Evolutionary conservation across 192 early-diverging fungal species (phyloP), one percentile per base, ranked within the genome.

Genomic region (Coemansia sp.): DNA sequence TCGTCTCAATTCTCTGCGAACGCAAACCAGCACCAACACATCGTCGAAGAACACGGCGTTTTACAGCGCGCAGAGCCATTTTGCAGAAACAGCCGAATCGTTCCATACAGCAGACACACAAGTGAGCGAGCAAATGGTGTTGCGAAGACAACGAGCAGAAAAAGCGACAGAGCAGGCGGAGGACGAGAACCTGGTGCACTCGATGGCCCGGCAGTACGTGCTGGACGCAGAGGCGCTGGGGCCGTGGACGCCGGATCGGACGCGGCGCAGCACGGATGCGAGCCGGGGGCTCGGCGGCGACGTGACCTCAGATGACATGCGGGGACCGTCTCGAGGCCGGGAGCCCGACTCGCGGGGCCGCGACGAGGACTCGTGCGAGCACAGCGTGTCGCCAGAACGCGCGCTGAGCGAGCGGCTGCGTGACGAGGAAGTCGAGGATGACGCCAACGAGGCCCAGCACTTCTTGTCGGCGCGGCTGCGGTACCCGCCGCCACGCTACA

Each of bases 381-480:
- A 49, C 58, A 44, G 45, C 44, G 16, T 59, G 21, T 50, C 57
- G 0, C 35, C 36, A 12, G 31, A 12, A 23, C 58, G 55, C 3
- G 62, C 55, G 20, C 53, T 73, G 38, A 63, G 59, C 44, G 67
- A 70, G 33, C 51, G 55, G 50, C 36, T 70, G 52, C 61, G 63
- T n/a, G 57, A 65, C 50, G 64, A 70, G 46, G 74, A 78, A 15
- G 67, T 68, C 20, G 74, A 78, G 51, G 74, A 78, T 20, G 74
- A 78, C 19, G 74, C 68, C 9, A 63, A 68, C 53, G 74, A 78
- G 61, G 74, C 74, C 19, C 48, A 56, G 13, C 64, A 60, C 45
- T 78, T 78, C 54, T 57, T 78, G 43, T 58, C 74, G 0, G 48
- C 61, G 31, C 68, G 68, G 0, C 50, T 57, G 41, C 59, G 68